phyloP scores from a whole-genome alignment of 2,329 filamentous ascomycete genomes.

The Aspergillus novoparasiticus region DNA sequence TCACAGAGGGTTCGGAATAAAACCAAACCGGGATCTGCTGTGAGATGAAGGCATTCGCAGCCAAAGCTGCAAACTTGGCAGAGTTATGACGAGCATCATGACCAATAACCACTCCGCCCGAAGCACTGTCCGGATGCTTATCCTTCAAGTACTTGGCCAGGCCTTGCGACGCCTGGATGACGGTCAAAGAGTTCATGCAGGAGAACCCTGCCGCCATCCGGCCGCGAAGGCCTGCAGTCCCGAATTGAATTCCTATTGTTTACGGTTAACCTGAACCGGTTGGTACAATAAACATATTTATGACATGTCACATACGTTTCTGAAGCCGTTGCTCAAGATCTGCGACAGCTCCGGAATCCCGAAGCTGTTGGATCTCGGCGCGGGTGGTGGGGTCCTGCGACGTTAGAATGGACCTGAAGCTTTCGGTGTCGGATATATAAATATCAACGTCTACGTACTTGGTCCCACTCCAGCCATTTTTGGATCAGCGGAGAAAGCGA shows the following conservation, averaged over 20 bases:
- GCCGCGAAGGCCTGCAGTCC: slow-evolving; percentile 64
- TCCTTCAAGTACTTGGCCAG: slow-evolving; percentile 61
- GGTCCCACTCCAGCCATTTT: slow-evolving; percentile 62
- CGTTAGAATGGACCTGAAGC: slow-evolving; percentile 8
- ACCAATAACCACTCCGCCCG: slow-evolving; percentile 60
- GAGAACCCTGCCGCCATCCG: slow-evolving; percentile 68
- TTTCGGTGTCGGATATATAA: background rate
- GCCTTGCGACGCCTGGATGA: slow-evolving; percentile 67
- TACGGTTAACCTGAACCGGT: slow-evolving; percentile 10
- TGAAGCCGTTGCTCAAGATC: slow-evolving; percentile 58
- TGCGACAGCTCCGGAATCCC: slow-evolving; percentile 45
- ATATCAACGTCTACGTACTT: slow-evolving; percentile 34
- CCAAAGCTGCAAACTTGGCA: slow-evolving; percentile 60
- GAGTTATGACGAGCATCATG: slow-evolving; percentile 67
- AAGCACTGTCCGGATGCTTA: slow-evolving; percentile 44
- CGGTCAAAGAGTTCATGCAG: slow-evolving; percentile 61
- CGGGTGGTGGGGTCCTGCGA: slow-evolving; percentile 53
- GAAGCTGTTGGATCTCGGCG: slow-evolving; percentile 57
- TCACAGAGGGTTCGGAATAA: slow-evolving; percentile 59
- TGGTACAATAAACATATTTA: slow-evolving; percentile 11
- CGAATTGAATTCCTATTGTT: slow-evolving; percentile 57
- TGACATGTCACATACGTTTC: slow-evolving; percentile 42
- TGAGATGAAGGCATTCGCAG: slow-evolving; percentile 61
- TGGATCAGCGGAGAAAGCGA: slow-evolving; percentile 47
- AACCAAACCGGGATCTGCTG: slow-evolving; percentile 62